Evolutionary conservation across 352 stramenopile genomes (phyloP).

Genomic region (Phytopythium litorale): DNA sequence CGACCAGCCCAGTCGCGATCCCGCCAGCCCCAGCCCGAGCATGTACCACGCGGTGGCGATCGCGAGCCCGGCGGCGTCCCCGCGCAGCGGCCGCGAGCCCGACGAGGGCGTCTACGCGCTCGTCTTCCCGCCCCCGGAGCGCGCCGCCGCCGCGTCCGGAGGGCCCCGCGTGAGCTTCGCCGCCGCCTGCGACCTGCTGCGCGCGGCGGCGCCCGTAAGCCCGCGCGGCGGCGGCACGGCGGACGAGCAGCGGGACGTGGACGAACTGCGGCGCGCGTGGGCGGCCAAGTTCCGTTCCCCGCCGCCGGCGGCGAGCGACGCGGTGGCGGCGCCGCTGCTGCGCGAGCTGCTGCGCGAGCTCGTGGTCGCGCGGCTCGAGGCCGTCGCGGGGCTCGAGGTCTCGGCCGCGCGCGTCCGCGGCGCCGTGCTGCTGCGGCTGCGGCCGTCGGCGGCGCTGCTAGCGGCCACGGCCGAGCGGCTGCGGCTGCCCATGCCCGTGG

Average conservation of each 20-base stretch:
- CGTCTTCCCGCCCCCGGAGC: slow-evolving; percentile 46
- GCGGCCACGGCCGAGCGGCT: slow-evolving; percentile 39
- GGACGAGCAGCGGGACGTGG: slow-evolving; percentile 33
- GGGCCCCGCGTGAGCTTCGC: slow-evolving; percentile 42
- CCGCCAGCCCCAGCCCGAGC: background rate
- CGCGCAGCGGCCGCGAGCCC: slow-evolving; percentile 25
- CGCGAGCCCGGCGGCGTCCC: slow-evolving; percentile 38
- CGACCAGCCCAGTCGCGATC: background rate
- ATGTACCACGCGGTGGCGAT: slow-evolving; percentile 55
- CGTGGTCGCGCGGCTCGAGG: slow-evolving; percentile 59
- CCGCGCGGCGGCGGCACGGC: slow-evolving; percentile 21
- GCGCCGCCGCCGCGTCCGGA: background rate
- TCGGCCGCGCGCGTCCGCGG: slow-evolving; percentile 1
- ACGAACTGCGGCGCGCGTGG: slow-evolving; percentile 57
- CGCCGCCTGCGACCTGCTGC: slow-evolving; percentile 45
- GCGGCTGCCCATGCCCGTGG: slow-evolving; percentile 37
- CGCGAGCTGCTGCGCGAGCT: slow-evolving; percentile 68
- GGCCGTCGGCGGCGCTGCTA: slow-evolving; percentile 40
- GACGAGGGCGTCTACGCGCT: slow-evolving; percentile 57
- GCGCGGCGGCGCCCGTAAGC: slow-evolving; percentile 30
- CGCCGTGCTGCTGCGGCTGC: slow-evolving; percentile 45
- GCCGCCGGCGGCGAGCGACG: slow-evolving; percentile 36
- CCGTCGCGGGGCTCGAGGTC: slow-evolving; percentile 31
- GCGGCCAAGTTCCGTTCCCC: slow-evolving; percentile 62
- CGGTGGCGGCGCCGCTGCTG: slow-evolving; percentile 45